These are phyloP conservation scores for Warburgia ugandensis DNA, from an alignment of 164 flowering plant species.

Conservation along the genomic window DNA sequence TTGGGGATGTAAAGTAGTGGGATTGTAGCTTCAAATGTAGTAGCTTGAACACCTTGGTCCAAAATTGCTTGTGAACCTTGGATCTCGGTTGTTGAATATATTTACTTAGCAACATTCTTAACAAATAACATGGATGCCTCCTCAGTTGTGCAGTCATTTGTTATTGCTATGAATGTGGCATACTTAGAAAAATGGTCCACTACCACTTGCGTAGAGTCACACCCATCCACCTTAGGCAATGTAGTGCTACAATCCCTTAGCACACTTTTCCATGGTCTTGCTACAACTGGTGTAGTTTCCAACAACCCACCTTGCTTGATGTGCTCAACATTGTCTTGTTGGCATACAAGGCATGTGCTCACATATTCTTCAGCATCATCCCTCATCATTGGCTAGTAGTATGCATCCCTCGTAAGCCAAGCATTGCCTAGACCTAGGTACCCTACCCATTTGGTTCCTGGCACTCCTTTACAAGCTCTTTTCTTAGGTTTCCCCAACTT, in stretches of 20 bases:
- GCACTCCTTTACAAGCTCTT: neutral
- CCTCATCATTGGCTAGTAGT: neutral
- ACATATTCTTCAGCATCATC: neutral
- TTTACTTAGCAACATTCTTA: too few species aligned
- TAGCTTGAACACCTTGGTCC: too few species aligned
- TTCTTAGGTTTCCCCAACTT: neutral
- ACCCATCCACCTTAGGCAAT: neutral
- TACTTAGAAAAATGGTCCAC: neutral
- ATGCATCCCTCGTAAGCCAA: neutral
- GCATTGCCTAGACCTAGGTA: neutral
- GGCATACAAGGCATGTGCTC: constrained; percentile 2
- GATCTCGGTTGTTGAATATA: neutral
- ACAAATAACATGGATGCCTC: too few species aligned
- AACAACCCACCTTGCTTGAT: constrained; percentile 1
- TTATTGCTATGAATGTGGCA: neutral
- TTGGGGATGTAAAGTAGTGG: neutral
- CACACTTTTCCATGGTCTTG: constrained; percentile 1
- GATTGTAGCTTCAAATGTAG: neutral
- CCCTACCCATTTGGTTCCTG: neutral
- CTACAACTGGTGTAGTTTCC: neutral
- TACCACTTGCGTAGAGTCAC: neutral
- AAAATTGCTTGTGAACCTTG: neutral
- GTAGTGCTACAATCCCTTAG: constrained; percentile 6
- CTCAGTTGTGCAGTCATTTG: neutral
- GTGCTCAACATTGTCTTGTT: neutral